Evolutionary conservation across 2,329 filamentous ascomycete species (phyloP).

Genomic region (Amauroascus niger): DNA sequence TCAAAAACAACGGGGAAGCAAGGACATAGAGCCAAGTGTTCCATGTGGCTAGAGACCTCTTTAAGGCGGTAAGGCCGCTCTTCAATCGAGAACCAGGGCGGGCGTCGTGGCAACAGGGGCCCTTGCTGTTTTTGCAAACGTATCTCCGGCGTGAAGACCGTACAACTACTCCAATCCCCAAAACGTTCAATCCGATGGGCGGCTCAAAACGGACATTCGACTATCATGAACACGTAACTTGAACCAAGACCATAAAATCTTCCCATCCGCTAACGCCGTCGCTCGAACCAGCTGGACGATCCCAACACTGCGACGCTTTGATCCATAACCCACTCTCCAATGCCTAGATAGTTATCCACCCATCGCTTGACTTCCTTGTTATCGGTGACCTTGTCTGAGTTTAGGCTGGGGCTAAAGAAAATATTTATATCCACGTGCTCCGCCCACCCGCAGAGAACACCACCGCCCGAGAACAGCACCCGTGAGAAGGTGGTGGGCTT

Average conservation of each 20-base stretch:
- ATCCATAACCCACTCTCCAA: constrained; percentile 98
- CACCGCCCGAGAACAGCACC: constrained; percentile 4
- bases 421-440: constrained; percentile 13
- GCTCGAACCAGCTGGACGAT: constrained; percentile 81
- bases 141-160: background rate
- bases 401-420: constrained; percentile 57
- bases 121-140: background rate
- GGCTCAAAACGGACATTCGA: background rate
- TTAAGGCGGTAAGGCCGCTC: background rate
- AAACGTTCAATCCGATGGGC: background rate
- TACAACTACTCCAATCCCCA: background rate
- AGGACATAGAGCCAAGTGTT: background rate
- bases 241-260: background rate
- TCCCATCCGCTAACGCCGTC: constrained; percentile 38
- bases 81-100: background rate
- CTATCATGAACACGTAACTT: constrained; percentile 6
- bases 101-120: background rate
- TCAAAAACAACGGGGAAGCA: background rate
- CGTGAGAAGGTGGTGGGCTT: constrained; percentile 3
- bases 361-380: constrained; percentile 76
- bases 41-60: background rate
- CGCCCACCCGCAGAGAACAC: constrained; percentile 3
- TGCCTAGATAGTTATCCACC: constrained; percentile 86
- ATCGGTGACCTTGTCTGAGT: constrained; percentile 73
- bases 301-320: constrained; percentile 87